Conservation (phyloP, 371 early-diverging fungal genomes). For the Mucor mucedo region DNA sequence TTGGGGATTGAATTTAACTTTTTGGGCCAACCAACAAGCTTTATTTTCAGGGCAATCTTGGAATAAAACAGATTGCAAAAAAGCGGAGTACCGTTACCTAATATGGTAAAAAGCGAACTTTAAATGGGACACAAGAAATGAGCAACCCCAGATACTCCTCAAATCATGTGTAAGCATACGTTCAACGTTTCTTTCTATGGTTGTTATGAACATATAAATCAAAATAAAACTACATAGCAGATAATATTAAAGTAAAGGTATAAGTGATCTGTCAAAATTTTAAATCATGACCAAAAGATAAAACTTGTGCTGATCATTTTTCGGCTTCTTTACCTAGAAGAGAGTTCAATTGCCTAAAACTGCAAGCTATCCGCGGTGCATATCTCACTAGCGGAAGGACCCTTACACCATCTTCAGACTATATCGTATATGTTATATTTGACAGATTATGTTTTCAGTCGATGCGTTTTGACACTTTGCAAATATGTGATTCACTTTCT, state of each 20-base stretch:
- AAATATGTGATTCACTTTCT: background rate
- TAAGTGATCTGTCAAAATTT: background rate
- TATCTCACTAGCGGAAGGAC: conserved; percentile 26
- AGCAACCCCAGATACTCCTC: conserved; percentile 16
- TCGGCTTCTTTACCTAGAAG: conserved; percentile 15
- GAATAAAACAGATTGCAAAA: background rate
- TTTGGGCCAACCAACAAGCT: conserved; percentile 5
- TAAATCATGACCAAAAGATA: background rate
- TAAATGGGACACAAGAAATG: conserved; percentile 16
- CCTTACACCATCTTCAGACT: conserved; percentile 17
- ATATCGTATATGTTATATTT: conserved; percentile 12
- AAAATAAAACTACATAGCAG: too few species aligned
- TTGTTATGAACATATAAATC: too few species aligned
- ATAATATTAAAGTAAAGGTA: too few species aligned
- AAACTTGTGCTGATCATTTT: background rate
- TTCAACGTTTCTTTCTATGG: too few species aligned
- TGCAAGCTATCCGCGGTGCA: conserved; percentile 33
- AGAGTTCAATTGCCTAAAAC: conserved; percentile 25
- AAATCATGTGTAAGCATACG: background rate
- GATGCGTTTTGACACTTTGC: background rate
- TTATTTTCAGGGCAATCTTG: conserved; percentile 7
- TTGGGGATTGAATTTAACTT: conserved; percentile 1
- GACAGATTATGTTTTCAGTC: conserved; percentile 9
- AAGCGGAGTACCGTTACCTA: conserved; percentile 8
- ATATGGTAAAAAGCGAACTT: conserved; percentile 1